A percentile compares a stretch with the other conserved stretches of the same genome.
Conservation (phyloP, 768 basidiomycete species). For the Rhodotorula taiwanensis region DNA sequence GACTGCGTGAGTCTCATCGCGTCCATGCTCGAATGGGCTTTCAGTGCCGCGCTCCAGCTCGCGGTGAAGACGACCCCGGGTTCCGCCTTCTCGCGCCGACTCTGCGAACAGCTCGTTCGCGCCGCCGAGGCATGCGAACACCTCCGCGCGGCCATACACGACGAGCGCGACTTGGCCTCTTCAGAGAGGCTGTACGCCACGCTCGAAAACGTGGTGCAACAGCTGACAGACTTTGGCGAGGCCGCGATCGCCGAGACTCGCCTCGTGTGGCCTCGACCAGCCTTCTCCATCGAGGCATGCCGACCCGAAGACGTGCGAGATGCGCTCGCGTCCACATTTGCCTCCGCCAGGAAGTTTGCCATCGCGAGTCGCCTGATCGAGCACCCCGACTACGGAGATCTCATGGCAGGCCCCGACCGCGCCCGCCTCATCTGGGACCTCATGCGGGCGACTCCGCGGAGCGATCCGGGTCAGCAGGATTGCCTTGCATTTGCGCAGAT, state of each 20-base stretch:
- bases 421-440: conserved; percentile 15
- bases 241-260: not conserved
- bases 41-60: conserved; percentile 51
- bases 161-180: conserved; percentile 44
- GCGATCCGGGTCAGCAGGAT: not conserved
- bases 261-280: conserved; percentile 21
- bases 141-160: not conserved
- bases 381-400: not conserved
- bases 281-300: too few relatives aligned
- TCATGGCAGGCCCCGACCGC: not conserved
- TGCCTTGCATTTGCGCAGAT: conserved; percentile 29
- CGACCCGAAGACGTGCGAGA: not conserved
- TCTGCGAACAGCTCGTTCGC: conserved; percentile 35
- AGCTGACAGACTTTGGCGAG: not conserved
- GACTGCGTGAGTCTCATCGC: conserved; percentile 52
- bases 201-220: conserved; percentile 50
- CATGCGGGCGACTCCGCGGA: conserved; percentile 1
- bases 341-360: conserved; percentile 19
- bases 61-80: conserved; percentile 6
- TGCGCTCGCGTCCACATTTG: conserved; percentile 22
- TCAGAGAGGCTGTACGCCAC: conserved; percentile 35
- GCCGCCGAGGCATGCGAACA: conserved; percentile 6
- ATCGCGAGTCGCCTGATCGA: conserved; percentile 1
- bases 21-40: conserved; percentile 48
- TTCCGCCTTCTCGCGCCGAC: not conserved